phyloP scores from a whole-genome alignment of 2,329 filamentous ascomycete species.

The Talaromyces verruculosus region DNA sequence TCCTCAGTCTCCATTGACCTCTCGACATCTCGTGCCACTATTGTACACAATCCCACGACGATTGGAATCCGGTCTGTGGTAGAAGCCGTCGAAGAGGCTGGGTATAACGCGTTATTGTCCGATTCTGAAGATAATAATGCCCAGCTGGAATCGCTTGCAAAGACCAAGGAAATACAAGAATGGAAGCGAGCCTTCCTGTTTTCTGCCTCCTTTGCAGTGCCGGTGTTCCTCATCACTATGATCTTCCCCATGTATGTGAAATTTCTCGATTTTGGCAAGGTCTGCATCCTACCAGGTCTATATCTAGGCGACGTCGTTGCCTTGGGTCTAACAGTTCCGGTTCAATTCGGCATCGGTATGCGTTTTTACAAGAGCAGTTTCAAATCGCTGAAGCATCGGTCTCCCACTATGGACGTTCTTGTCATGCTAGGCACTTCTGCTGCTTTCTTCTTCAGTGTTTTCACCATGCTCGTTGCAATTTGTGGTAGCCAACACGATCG shows the following conservation, averaged over 20 bases:
- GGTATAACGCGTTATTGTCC: conserved; percentile 84
- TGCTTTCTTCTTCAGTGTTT: conserved; percentile 92
- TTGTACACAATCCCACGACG: conserved; percentile 69
- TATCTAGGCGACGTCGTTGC: conserved; percentile 88
- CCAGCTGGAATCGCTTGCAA: conserved; percentile 90
- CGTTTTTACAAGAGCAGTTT: conserved; percentile 93
- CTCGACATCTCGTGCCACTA: conserved; percentile 68
- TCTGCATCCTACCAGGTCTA: conserved; percentile 68
- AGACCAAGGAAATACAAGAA: conserved; percentile 93
- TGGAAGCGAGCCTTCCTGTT: conserved; percentile 80
- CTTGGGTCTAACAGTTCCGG: conserved; percentile 78
- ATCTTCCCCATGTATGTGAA: conserved; percentile 82
- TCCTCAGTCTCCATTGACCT: conserved; percentile 71
- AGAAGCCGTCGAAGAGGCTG: conserved; percentile 74
- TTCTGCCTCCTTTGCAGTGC: conserved; percentile 78
- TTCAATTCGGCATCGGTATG: conserved; percentile 94
- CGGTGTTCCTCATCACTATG: conserved; percentile 93
- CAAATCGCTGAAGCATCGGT: conserved; percentile 84
- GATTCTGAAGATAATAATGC: conserved; percentile 96
- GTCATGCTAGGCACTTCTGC: conserved; percentile 91
- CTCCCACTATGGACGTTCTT: conserved; percentile 96
- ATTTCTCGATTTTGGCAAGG: conserved; percentile 71
- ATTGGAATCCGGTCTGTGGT: conserved; percentile 81
- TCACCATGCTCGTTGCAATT: conserved; percentile 81
- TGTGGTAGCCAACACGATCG: conserved; percentile 71